phyloP scores from a whole-genome alignment of 345 rosid genomes.

The Jatropha curcas region DNA sequence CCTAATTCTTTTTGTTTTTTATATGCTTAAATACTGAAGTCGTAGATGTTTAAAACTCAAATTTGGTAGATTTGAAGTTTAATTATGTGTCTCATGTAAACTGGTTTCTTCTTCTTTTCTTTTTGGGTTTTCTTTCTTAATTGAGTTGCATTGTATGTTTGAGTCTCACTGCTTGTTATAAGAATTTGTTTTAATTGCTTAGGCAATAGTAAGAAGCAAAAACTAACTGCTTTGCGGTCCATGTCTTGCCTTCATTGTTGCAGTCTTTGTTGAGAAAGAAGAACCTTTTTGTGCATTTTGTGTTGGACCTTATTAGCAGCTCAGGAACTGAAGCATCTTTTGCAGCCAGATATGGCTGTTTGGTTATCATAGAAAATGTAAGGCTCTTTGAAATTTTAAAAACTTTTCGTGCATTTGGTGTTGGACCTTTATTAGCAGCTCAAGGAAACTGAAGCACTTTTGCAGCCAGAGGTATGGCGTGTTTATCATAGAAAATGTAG shows the following conservation, averaged over 20 bases:
- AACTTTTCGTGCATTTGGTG: too few relatives aligned
- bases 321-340: constrained; percentile 66
- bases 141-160: too few relatives aligned
- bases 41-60: background rate
- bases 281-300: constrained; percentile 74
- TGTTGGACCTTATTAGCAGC: constrained; percentile 56
- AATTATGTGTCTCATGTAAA: background rate
- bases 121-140: too few relatives aligned
- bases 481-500: too few relatives aligned
- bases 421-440: too few relatives aligned
- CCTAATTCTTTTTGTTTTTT: background rate
- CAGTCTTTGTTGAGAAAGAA: constrained; percentile 59
- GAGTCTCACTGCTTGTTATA: too few relatives aligned
- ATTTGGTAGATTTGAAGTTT: background rate
- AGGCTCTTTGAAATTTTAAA: constrained; percentile 27
- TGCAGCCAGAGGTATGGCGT: too few relatives aligned
- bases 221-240: background rate
- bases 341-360: constrained; percentile 77
- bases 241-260: constrained; percentile 15
- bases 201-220: too few relatives aligned
- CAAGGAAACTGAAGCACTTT: too few relatives aligned
- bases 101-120: too few relatives aligned
- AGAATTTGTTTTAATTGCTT: too few relatives aligned
- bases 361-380: constrained; percentile 73
- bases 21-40: background rate